Conservation (phyloP, 495 filamentous ascomycete species). For the Aspergillus steynii region DNA sequence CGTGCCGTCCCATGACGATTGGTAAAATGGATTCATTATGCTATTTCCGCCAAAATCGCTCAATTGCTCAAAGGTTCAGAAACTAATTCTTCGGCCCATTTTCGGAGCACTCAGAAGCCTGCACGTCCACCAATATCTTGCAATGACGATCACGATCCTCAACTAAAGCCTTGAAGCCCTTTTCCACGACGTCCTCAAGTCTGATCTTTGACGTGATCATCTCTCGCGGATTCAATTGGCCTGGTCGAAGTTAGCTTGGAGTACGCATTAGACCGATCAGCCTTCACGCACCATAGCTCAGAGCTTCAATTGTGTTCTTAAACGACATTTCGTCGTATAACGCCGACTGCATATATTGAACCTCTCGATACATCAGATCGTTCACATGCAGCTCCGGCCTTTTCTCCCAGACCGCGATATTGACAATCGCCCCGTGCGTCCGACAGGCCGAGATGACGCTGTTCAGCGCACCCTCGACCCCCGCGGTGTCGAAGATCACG, state of each 20-base stretch:
- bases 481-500: conserved; percentile 28
- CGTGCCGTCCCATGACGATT: too few species aligned
- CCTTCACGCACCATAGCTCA: conserved; percentile 41
- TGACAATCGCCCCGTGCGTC: conserved; percentile 5
- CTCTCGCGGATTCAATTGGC: conserved; percentile 30
- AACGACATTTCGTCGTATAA: conserved; percentile 54
- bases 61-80: too few species aligned
- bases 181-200: conserved; percentile 53
- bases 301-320: conserved; percentile 54
- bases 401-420: conserved; percentile 31
- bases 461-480: conserved; percentile 15
- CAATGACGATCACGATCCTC: conserved; percentile 54
- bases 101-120: too few species aligned
- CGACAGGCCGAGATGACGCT: too few species aligned
- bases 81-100: too few species aligned
- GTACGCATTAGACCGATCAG: conserved; percentile 19
- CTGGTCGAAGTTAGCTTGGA: conserved; percentile 15
- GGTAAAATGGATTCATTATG: too few species aligned
- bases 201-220: conserved; percentile 60
- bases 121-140: conserved; percentile 47
- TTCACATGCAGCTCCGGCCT: conserved; percentile 26
- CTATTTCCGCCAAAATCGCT: too few species aligned
- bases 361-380: conserved; percentile 26
- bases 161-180: conserved; percentile 54
- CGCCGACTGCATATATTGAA: conserved; percentile 26